phyloP scores from a whole-genome alignment of 208 protist genomes.

The Leishmania tropica region DNA sequence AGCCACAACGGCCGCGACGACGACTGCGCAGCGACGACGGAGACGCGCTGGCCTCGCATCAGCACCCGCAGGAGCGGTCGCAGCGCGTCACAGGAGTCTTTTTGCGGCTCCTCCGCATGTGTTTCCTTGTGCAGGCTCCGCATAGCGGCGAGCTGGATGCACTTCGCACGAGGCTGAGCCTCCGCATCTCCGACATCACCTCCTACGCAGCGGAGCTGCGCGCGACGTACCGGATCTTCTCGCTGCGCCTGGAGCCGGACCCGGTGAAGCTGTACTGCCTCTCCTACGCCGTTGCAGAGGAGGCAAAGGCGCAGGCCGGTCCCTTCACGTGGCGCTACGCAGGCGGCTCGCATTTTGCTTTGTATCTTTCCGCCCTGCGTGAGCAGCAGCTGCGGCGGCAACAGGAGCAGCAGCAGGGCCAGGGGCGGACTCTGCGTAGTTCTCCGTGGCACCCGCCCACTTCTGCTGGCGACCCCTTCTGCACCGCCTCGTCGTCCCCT shows the following conservation, averaged over 20 bases:
- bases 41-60: neutral
- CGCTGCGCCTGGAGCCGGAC: slow-evolving; percentile 69
- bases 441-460: neutral
- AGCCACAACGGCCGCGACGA: neutral
- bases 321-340: slow-evolving; percentile 79
- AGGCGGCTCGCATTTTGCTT: slow-evolving; percentile 65
- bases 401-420: neutral
- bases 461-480: neutral
- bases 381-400: slow-evolving; percentile 34
- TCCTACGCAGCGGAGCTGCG: slow-evolving; percentile 46
- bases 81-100: slow-evolving; percentile 15
- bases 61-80: neutral
- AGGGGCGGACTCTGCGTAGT: neutral
- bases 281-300: slow-evolving; percentile 62
- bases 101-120: slow-evolving; percentile 56
- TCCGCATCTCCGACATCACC: slow-evolving; percentile 58
- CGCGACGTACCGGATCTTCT: slow-evolving; percentile 39
- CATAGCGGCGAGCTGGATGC: slow-evolving; percentile 63
- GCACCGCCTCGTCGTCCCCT: neutral
- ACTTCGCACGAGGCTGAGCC: slow-evolving; percentile 58
- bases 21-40: slow-evolving; percentile 8
- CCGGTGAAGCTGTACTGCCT: slow-evolving; percentile 62
- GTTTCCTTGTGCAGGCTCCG: slow-evolving; percentile 67
- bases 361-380: slow-evolving; percentile 39
- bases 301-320: slow-evolving; percentile 42